A percentile compares a stretch with the other conserved stretches of the same genome.
Evolutionary conservation across 495 filamentous ascomycete species (phyloP).

Genomic region (Cercophora scortea): DNA sequence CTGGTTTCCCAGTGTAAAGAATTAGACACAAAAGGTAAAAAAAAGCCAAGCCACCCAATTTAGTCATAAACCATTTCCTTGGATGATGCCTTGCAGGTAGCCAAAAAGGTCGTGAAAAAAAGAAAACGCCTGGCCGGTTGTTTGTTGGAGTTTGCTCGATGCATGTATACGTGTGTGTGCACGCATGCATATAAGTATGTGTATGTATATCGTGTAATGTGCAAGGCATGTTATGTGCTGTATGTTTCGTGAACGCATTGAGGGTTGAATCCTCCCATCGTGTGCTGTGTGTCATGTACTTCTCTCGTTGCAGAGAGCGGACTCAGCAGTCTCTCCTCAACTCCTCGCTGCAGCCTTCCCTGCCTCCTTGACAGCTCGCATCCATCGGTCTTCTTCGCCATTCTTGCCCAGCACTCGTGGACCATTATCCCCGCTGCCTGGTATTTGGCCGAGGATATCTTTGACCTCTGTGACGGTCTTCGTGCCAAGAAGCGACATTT

Average conservation of each 20-base stretch:
- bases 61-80: constrained; percentile 10
- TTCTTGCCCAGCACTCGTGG: constrained; percentile 15
- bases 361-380: constrained; percentile 25
- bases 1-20: too few relatives aligned
- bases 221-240: background rate
- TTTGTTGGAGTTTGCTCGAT: background rate
- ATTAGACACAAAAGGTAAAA: background rate
- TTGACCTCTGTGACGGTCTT: constrained; percentile 24
- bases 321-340: background rate
- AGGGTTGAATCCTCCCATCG: background rate
- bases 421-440: constrained; percentile 2
- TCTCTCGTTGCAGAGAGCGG: background rate
- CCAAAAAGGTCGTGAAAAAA: background rate
- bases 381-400: constrained; percentile 30
- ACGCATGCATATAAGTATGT: background rate
- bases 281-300: background rate
- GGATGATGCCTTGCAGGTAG: background rate
- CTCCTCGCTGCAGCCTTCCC: constrained; percentile 15
- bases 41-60: background rate
- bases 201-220: constrained; percentile 6
- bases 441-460: constrained; percentile 13
- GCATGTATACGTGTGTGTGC: background rate
- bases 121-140: background rate
- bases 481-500: constrained; percentile 33
- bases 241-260: background rate